Percentiles rank a stretch among this genome's conserved stretches.
Conservation (phyloP, 768 basidiomycete genomes). For the Suillus discolor region DNA sequence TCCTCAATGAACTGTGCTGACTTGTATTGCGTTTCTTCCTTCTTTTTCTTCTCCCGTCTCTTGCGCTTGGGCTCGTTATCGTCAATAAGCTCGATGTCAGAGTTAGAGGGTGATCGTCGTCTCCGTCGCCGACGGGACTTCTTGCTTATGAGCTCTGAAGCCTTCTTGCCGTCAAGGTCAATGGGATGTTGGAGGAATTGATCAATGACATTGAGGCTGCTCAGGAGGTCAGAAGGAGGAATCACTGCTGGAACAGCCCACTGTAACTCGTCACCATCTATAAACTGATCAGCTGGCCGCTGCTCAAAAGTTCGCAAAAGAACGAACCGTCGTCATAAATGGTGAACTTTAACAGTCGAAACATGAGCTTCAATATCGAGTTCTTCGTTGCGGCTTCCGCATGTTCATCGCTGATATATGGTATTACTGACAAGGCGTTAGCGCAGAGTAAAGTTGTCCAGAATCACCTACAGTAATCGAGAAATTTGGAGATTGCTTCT, state of each 20-base stretch:
- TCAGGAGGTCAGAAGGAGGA: constrained; percentile 65
- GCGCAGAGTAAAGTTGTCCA: constrained; percentile 1
- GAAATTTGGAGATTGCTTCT: constrained; percentile 69
- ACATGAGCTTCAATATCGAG: constrained; percentile 79
- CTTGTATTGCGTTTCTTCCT: constrained; percentile 78
- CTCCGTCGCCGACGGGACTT: constrained; percentile 56
- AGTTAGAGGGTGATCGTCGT: constrained; percentile 50
- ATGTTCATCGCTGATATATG: constrained; percentile 72
- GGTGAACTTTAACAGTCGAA: constrained; percentile 76
- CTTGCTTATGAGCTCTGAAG: constrained; percentile 69
- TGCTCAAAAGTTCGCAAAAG: neutral
- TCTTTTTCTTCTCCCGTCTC: constrained; percentile 54
- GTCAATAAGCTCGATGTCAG: constrained; percentile 37
- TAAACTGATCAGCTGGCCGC: constrained; percentile 10
- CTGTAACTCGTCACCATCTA: constrained; percentile 72
- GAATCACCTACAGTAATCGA: constrained; percentile 67
- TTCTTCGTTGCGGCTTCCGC: constrained; percentile 79
- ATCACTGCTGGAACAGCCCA: constrained; percentile 86
- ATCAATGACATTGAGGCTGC: constrained; percentile 73
- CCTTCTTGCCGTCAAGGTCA: constrained; percentile 77
- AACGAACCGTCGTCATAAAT: constrained; percentile 65
- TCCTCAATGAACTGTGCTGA: constrained; percentile 92
- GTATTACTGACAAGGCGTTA: constrained; percentile 58
- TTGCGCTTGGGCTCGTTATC: constrained; percentile 38
- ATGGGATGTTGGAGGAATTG: constrained; percentile 84